A percentile compares a stretch with the other conserved stretches of the same genome.
Evolutionary conservation across 257 asterid genomes (phyloP).

Genomic region (Solanum ossicruentum): DNA sequence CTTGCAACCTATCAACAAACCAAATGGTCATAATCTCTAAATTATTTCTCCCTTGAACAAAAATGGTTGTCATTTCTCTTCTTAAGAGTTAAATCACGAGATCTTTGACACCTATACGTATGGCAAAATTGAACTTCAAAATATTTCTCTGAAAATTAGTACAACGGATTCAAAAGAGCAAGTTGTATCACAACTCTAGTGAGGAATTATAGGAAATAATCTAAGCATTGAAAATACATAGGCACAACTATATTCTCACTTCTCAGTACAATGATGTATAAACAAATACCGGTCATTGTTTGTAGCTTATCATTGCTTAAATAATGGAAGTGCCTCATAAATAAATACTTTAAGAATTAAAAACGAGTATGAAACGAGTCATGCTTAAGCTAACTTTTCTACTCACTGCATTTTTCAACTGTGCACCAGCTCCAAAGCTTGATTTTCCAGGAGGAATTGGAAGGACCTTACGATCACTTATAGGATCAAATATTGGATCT

Average conservation of each 20-base stretch:
- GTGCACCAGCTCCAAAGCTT: constrained; percentile 86
- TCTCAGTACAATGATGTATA: not conserved
- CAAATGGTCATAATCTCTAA: not conserved
- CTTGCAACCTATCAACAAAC: constrained; percentile 44
- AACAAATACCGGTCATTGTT: not conserved
- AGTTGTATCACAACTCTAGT: not conserved
- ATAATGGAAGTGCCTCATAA: not conserved
- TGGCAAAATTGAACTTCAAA: not conserved
- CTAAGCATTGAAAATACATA: not conserved
- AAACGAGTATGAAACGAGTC: not conserved
- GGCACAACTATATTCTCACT: not conserved
- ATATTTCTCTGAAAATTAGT: not conserved
- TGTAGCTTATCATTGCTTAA: not conserved
- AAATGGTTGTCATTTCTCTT: not conserved
- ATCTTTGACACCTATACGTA: not conserved
- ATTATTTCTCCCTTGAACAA: not conserved
- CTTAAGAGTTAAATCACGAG: not conserved
- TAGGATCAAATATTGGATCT: constrained; percentile 91
- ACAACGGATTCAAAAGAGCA: not conserved
- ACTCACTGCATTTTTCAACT: constrained; percentile 81
- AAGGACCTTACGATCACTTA: constrained; percentile 58
- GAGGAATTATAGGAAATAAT: not conserved
- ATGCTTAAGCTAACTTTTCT: not conserved
- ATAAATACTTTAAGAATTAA: not conserved
- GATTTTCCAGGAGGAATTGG: constrained; percentile 74